These are phyloP conservation scores for Aspergillus vadensis DNA, from an alignment of 2,329 filamentous ascomycete genomes.

Conservation along the genomic window DNA sequence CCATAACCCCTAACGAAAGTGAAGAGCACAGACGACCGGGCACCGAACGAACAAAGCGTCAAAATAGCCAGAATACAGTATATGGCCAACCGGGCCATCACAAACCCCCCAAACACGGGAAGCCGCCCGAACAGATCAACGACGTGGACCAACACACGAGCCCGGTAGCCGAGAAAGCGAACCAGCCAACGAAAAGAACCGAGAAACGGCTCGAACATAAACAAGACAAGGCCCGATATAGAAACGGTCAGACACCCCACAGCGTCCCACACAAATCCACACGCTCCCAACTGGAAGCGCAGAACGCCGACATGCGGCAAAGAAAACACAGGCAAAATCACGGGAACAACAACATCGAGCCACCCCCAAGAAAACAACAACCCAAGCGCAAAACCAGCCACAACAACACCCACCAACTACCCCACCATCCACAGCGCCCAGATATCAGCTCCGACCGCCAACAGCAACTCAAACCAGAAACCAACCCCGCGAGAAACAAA, in stretches of 20 bases:
- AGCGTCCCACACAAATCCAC: conserved; percentile 75
- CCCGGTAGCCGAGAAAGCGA: conserved; percentile 75
- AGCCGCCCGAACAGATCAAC: conserved; percentile 74
- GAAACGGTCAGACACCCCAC: conserved; percentile 79
- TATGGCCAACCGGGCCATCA: conserved; percentile 79
- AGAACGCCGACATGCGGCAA: conserved; percentile 79
- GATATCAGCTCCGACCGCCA: conserved; percentile 67
- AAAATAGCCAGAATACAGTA: conserved; percentile 82
- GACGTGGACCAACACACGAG: conserved; percentile 81
- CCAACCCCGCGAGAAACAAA: conserved; percentile 66
- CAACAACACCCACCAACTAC: conserved; percentile 85
- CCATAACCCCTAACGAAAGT: too few relatives aligned
- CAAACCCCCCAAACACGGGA: conserved; percentile 80
- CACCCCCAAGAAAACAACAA: conserved; percentile 78
- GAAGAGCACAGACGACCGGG: too few relatives aligned
- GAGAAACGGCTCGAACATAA: conserved; percentile 81
- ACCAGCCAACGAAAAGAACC: conserved; percentile 79
- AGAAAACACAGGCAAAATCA: conserved; percentile 94
- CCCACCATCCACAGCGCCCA: conserved; percentile 82
- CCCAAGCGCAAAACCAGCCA: conserved; percentile 83
- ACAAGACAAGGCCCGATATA: conserved; percentile 81
- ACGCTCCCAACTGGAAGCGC: conserved; percentile 66
- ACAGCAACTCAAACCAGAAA: conserved; percentile 55
- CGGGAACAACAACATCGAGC: conserved; percentile 76
- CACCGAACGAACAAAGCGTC: conserved; percentile 73